Conservation (phyloP, 139 green algal genomes). For the Asterochloris erici region DNA sequence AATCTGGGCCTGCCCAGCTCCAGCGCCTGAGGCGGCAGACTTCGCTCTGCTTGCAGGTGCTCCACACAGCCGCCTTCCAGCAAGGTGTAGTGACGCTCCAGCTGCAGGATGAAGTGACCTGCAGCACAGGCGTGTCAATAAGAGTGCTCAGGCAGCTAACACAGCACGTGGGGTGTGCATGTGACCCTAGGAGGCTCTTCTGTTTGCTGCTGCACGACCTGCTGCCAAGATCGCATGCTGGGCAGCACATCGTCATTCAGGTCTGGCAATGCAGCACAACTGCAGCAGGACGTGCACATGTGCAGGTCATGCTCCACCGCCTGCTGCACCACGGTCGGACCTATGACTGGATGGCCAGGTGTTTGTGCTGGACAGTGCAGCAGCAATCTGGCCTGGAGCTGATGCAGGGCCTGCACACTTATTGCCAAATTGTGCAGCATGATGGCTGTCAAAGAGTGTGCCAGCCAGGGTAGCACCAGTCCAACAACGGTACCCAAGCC, state of each 20-base stretch:
- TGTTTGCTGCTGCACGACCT: not conserved
- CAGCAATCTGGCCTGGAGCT: too few species aligned
- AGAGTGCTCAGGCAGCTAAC: too few species aligned
- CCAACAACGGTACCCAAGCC: too few species aligned
- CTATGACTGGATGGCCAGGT: too few species aligned
- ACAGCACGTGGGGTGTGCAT: too few species aligned
- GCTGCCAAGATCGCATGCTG: not conserved
- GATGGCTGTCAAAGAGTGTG: too few species aligned
- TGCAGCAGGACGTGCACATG: not conserved
- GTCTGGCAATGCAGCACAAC: not conserved
- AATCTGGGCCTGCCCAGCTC: slow-evolving; percentile 28
- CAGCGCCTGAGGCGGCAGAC: slow-evolving; percentile 12
- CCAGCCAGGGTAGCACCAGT: too few species aligned
- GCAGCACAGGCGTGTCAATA: not conserved
- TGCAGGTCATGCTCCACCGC: not conserved
- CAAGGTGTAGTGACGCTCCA: not conserved
- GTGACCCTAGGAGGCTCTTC: too few species aligned
- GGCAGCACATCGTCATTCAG: not conserved
- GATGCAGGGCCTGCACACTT: too few species aligned
- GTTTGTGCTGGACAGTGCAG: too few species aligned
- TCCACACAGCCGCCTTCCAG: not conserved
- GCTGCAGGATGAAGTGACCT: slow-evolving; percentile 62
- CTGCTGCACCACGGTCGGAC: not conserved
- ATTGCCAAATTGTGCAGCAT: too few species aligned
- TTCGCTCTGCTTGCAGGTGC: not conserved